Evolutionary conservation across 2,329 filamentous ascomycete species (phyloP), one percentile per base, ranked within the genome.

Genomic region (Sphaerostilbella broomeana): DNA sequence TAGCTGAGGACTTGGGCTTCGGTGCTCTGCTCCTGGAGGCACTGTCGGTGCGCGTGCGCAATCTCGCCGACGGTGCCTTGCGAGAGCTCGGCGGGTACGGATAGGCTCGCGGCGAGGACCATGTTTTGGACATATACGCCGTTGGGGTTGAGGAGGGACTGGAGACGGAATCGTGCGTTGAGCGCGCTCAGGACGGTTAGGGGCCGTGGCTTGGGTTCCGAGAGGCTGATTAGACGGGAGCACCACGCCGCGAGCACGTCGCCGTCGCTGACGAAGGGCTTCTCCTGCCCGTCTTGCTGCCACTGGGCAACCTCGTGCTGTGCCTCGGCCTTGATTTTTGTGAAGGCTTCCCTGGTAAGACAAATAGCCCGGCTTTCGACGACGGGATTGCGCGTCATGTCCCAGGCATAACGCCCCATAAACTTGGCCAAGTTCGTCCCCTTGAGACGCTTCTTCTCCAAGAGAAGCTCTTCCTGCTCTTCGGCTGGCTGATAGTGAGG

Each of bases 201-300:
- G 4, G 51, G 47, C 9, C 47, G 45, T 9, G 27, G 8, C 27
- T 30, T 17, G 3, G 27, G 27, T 13, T 30, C 27, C 9, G 27
- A 6, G 11, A 6, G 12, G 5, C 15, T 13, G 16, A 10, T n/a
- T 13, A 27, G 21, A 8, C 38, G 31, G 17, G 30, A 7, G 13
- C 19, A n/a, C 65, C 68, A 73, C 1, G 65, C 64, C 1, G 56
- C 50, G 8, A 73, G 50, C 3, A 72, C 51, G 37, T 73, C 69
- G 17, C 64, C 60, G 20, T 70, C 66, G 43, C 65, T 71, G 26
- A 73, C 35, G 41, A 68, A 72, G 58, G 39, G 34, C 17, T 13
- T 18, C 15, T 34, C 22, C 2, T 60, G 48, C 6, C 45, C 22
- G 9, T 39, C 27, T n/a, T 25, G n/a, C 17, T 12, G 3, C 8